These are phyloP conservation scores for Myxozyma sirexii DNA, from an alignment of 805 yeast species.

Conservation along the genomic window DNA sequence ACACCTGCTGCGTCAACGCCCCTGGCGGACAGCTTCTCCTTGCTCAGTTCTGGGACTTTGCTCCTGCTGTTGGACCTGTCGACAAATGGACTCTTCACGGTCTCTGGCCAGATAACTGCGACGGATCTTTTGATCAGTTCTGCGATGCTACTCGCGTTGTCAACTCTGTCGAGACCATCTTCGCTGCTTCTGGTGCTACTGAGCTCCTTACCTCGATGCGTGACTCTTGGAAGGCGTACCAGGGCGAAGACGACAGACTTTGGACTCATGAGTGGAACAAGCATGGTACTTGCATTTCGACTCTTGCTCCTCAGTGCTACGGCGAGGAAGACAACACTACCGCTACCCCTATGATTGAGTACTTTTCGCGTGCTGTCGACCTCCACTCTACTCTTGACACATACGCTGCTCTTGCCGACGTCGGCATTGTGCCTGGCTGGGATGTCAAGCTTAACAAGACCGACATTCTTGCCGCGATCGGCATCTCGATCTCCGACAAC, in stretches of 20 bases:
- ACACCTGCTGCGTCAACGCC: conserved; percentile 81
- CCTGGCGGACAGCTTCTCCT: conserved; percentile 83
- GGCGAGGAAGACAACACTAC: conserved; percentile 38
- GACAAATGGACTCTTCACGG: conserved; percentile 82
- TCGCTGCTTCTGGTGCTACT: conserved; percentile 48
- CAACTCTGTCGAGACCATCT: conserved; percentile 50
- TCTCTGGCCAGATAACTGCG: conserved; percentile 86
- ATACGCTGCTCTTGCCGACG: conserved; percentile 61
- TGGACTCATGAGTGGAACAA: conserved; percentile 95
- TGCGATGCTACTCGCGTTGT: conserved; percentile 68
- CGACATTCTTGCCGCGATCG: conserved; percentile 42
- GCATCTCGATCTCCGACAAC: conserved; percentile 47
- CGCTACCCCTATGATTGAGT: conserved; percentile 62
- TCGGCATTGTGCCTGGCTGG: conserved; percentile 71
- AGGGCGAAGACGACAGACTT: conserved; percentile 65
- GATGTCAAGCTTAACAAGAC: conserved; percentile 57
- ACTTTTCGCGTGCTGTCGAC: conserved; percentile 61
- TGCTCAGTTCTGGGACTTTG: conserved; percentile 93
- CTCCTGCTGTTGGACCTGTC: conserved; percentile 70
- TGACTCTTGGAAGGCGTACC: conserved; percentile 70
- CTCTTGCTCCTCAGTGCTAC: conserved; percentile 75
- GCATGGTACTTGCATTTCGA: conserved; percentile 90
- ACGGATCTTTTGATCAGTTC: conserved; percentile 77
- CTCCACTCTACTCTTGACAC: conserved; percentile 66
- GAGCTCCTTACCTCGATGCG: conserved; percentile 62